These are phyloP conservation scores for Botrytis byssoidea DNA, from an alignment of 2,329 filamentous ascomycete genomes.

Conservation along the genomic window DNA sequence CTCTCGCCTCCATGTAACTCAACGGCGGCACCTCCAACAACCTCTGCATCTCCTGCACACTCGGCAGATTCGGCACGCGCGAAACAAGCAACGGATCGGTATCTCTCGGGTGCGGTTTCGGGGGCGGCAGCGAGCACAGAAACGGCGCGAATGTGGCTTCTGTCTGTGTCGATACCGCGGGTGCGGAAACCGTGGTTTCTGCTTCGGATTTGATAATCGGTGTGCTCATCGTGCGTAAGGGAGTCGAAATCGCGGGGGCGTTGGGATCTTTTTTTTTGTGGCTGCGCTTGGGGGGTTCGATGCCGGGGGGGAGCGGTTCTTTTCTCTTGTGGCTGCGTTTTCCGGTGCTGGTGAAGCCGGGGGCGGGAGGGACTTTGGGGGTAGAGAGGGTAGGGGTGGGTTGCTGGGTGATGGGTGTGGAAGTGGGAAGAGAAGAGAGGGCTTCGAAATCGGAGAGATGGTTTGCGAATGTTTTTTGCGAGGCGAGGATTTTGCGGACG, in stretches of 20 bases:
- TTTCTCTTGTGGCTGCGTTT: conserved; percentile 26
- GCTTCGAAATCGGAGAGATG: conserved; percentile 79
- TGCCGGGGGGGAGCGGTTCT: background rate
- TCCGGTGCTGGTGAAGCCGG: conserved; percentile 31
- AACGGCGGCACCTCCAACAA: conserved; percentile 64
- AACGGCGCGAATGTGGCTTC: conserved; percentile 35
- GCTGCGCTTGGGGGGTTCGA: conserved; percentile 16
- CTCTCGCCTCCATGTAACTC: conserved; percentile 64
- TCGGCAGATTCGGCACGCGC: conserved; percentile 56
- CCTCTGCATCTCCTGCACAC: conserved; percentile 60
- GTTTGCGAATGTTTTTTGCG: conserved; percentile 80
- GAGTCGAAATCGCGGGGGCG: conserved; percentile 15
- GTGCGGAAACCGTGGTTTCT: conserved; percentile 18
- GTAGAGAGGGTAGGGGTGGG: conserved; percentile 31
- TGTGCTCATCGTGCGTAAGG: background rate
- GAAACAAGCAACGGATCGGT: conserved; percentile 58
- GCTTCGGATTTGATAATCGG: background rate
- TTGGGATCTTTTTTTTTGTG: conserved; percentile 36
- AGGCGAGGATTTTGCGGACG: conserved; percentile 74
- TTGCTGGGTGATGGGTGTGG: conserved; percentile 36
- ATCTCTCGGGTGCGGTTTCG: conserved; percentile 48
- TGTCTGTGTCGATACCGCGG: conserved; percentile 39
- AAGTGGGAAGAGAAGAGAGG: conserved; percentile 46
- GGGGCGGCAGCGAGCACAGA: conserved; percentile 21
- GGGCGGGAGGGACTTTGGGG: conserved; percentile 20